These are phyloP conservation scores for Trypanosoma theileri DNA, from an alignment of 208 protist genomes.

Conservation along the genomic window DNA sequence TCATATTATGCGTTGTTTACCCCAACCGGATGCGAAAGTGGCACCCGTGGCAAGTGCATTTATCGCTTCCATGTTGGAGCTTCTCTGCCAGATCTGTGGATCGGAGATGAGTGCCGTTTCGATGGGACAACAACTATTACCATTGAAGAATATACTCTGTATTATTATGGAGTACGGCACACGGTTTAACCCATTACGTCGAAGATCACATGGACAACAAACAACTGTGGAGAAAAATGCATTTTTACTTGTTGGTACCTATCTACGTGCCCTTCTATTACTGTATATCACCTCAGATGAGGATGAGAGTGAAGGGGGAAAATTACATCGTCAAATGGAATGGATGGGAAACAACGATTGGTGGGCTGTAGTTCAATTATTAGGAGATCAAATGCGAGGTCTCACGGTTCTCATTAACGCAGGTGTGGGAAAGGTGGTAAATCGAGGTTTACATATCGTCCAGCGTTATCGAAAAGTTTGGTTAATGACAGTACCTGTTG, in stretches of 20 bases:
- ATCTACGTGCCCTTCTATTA: slow-evolving; percentile 56
- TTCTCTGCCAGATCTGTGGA: slow-evolving; percentile 73
- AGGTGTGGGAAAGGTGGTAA: slow-evolving; percentile 27
- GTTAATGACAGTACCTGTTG: slow-evolving; percentile 44
- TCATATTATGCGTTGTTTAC: slow-evolving; percentile 46
- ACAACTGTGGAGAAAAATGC: slow-evolving; percentile 4
- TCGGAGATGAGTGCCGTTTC: slow-evolving; percentile 51
- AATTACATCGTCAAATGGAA: slow-evolving; percentile 35
- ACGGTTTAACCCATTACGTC: slow-evolving; percentile 21
- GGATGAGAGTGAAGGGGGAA: slow-evolving; percentile 50
- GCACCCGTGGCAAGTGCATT: slow-evolving; percentile 43
- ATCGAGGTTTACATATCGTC: slow-evolving; percentile 43
- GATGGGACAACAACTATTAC: slow-evolving; percentile 58
- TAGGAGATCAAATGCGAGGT: slow-evolving; percentile 28
- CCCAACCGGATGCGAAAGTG: slow-evolving; percentile 27
- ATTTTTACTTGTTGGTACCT: slow-evolving; percentile 61
- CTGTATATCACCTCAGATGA: slow-evolving; percentile 55
- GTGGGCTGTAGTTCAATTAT: slow-evolving; percentile 50
- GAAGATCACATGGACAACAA: background rate
- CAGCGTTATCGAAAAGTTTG: slow-evolving; percentile 48
- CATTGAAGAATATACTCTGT: slow-evolving; percentile 36
- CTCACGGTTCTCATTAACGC: slow-evolving; percentile 27
- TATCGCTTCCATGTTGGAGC: slow-evolving; percentile 60
- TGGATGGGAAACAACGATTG: slow-evolving; percentile 54
- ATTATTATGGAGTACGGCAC: slow-evolving; percentile 30